phyloP scores from a whole-genome alignment of 1,284 basidiomycete species.

The Cutaneotrichosporon daszewskae region DNA sequence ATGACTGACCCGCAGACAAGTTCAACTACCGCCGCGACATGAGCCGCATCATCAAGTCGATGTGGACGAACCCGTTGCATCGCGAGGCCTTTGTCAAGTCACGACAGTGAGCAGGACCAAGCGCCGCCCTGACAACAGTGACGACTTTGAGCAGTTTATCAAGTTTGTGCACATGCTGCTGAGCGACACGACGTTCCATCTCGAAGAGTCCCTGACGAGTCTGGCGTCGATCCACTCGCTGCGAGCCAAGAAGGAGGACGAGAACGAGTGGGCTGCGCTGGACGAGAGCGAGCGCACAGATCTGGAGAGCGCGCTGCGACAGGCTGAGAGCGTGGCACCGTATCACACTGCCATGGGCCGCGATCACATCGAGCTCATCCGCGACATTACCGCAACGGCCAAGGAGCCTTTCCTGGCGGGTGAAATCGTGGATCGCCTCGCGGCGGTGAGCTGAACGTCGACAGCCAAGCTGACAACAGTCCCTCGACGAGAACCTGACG shows the following conservation, averaged over 20 bases:
- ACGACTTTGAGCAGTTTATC: slow-evolving; percentile 83
- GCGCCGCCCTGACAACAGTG: slow-evolving; percentile 49
- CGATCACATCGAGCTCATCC: slow-evolving; percentile 81
- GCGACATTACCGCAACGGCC: slow-evolving; percentile 86
- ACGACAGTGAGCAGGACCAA: slow-evolving; percentile 57
- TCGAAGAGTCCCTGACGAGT: slow-evolving; percentile 91
- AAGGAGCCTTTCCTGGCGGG: slow-evolving; percentile 90
- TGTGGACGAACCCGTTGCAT: slow-evolving; percentile 85
- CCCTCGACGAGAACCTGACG: slow-evolving; percentile 84
- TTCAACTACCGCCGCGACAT: slow-evolving; percentile 66
- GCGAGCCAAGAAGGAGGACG: slow-evolving; percentile 75
- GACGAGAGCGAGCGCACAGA: slow-evolving; percentile 73
- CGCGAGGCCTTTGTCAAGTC: slow-evolving; percentile 74
- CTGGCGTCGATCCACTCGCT: slow-evolving; percentile 82
- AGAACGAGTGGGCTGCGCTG: slow-evolving; percentile 60
- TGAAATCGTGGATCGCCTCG: slow-evolving; percentile 91
- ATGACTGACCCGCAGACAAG: slow-evolving; percentile 27
- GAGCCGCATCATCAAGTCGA: slow-evolving; percentile 71
- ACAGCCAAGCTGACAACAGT: slow-evolving; percentile 14
- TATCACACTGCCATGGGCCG: slow-evolving; percentile 81
- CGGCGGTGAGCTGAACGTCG: slow-evolving; percentile 64
- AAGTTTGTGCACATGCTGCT: slow-evolving; percentile 97
- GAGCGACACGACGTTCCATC: slow-evolving; percentile 97
- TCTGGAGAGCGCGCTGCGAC: slow-evolving; percentile 68
- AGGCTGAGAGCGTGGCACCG: slow-evolving; percentile 74